Evolutionary conservation across 768 basidiomycete genomes (phyloP).

Genomic region (Kwoniella bestiolae): DNA sequence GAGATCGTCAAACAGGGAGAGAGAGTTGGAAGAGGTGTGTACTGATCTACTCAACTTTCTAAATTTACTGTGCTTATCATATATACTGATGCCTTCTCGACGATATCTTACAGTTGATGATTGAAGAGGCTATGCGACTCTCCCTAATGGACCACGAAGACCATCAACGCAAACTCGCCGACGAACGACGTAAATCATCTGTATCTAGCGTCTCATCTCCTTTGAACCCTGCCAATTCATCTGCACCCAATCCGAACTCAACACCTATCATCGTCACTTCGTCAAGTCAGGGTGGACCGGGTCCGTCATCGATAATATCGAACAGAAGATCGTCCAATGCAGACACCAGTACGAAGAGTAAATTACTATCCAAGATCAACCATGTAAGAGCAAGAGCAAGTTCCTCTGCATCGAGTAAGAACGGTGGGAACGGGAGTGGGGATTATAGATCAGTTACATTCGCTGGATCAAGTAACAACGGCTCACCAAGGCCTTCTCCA

Average conservation of each 20-base stretch:
- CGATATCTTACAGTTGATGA: constrained; percentile 73
- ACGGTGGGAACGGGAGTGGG: constrained; percentile 18
- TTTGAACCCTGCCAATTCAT: constrained; percentile 11
- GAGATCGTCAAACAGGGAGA: constrained; percentile 74
- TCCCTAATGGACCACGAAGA: constrained; percentile 94
- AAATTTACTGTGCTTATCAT: too few relatives aligned
- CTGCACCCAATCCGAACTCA: not conserved
- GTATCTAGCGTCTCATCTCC: constrained; percentile 14
- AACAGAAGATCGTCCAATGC: constrained; percentile 14
- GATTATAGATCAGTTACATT: constrained; percentile 19
- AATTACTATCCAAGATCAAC: constrained; percentile 36
- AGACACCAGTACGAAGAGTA: constrained; percentile 18
- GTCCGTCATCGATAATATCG: constrained; percentile 14
- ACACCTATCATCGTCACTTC: constrained; percentile 2
- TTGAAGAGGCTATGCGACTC: constrained; percentile 98
- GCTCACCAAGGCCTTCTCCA: constrained; percentile 7
- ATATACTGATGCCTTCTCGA: not conserved
- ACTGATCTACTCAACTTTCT: too few relatives aligned
- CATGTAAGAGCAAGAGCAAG: constrained; percentile 24
- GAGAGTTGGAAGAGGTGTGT: constrained; percentile 88
- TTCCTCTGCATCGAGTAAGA: constrained; percentile 15
- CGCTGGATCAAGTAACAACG: constrained; percentile 3
- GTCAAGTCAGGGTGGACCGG: constrained; percentile 6
- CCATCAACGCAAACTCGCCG: constrained; percentile 68
- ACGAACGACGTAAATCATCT: constrained; percentile 34